Conservation (phyloP, 768 basidiomycete species). For the Mycena galopus region DNA sequence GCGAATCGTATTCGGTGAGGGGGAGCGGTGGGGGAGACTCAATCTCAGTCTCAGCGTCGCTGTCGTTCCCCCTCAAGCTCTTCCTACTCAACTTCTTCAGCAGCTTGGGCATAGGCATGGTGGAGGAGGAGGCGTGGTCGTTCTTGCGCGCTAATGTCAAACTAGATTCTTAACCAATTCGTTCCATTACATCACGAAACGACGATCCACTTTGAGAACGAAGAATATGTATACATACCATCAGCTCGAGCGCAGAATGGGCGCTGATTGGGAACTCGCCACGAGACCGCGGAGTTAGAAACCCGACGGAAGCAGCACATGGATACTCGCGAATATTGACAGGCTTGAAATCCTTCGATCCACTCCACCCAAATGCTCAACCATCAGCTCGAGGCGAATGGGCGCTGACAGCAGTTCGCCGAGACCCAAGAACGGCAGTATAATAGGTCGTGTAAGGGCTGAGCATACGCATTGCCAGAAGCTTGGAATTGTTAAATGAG, state of each 20-base stretch:
- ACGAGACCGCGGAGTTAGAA: neutral
- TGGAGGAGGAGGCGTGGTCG: slow-evolving; percentile 29
- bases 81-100: slow-evolving; percentile 26
- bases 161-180: slow-evolving; percentile 1
- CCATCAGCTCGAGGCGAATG: no score
- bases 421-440: no score
- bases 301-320: no score
- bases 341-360: no score
- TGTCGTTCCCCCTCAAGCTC: slow-evolving; percentile 27
- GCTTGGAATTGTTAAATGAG: no score
- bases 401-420: no score
- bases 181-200: neutral
- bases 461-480: no score
- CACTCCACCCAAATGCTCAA: no score
- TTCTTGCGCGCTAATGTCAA: neutral
- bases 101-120: slow-evolving; percentile 38
- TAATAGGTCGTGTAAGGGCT: no score
- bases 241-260: slow-evolving; percentile 5
- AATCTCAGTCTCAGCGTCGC: slow-evolving; percentile 22
- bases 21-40: slow-evolving; percentile 23
- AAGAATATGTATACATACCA: neutral
- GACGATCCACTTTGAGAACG: neutral
- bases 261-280: neutral
- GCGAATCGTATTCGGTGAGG: slow-evolving; percentile 17
- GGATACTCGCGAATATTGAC: no score